Percentiles rank a stretch among this genome's conserved stretches.
Conservation (phyloP, 345 rosid species). For the Pseudoturritis turrita region DNA sequence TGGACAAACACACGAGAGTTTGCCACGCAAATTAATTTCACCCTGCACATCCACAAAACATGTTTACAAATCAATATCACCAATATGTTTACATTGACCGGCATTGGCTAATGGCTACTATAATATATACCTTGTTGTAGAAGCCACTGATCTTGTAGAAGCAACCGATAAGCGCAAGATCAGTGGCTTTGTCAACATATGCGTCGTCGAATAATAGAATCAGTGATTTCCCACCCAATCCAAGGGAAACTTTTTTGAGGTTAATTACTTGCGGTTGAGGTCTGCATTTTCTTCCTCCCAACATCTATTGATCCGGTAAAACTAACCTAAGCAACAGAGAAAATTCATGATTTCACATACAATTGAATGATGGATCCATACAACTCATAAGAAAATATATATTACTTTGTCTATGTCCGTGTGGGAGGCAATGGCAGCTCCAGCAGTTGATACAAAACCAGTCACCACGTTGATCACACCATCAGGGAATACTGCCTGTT, state of each 20-base stretch:
- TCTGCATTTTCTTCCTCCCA: too few relatives aligned
- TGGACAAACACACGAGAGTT: conserved; percentile 74
- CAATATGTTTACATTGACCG: background rate
- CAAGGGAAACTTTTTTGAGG: too few relatives aligned
- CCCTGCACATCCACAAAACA: conserved; percentile 39
- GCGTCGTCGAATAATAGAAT: too few relatives aligned
- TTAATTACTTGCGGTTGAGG: too few relatives aligned
- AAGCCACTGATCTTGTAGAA: conserved; percentile 39
- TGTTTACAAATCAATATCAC: background rate
- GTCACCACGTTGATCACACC: conserved; percentile 80
- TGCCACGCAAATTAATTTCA: conserved; percentile 58
- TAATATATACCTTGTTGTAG: conserved; percentile 54
- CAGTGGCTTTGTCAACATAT: too few relatives aligned
- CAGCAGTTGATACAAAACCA: conserved; percentile 55
- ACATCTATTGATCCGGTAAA: too few relatives aligned
- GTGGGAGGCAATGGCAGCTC: conserved; percentile 61
- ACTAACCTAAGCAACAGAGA: too few relatives aligned
- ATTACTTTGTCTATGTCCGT: conserved; percentile 73
- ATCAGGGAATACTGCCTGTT: conserved; percentile 76
- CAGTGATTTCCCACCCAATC: too few relatives aligned
- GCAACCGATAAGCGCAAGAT: conserved; percentile 45
- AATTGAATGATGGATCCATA: too few relatives aligned
- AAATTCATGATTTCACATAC: too few relatives aligned
- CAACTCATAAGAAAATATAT: background rate
- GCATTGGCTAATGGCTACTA: background rate